Conservation (phyloP, 257 asterid genomes). For the Nicotiana knightiana region DNA sequence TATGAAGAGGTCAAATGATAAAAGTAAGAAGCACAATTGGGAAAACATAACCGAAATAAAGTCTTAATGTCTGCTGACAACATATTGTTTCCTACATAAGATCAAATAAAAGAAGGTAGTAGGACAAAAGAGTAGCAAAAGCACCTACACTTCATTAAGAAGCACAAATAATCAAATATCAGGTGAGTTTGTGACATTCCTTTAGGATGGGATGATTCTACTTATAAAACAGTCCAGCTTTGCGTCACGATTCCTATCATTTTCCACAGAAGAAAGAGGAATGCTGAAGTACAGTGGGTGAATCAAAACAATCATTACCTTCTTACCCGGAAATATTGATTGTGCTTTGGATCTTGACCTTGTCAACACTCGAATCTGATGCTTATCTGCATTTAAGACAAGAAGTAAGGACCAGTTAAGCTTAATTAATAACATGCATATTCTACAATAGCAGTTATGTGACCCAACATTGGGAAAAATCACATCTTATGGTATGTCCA, state of each 20-base stretch:
- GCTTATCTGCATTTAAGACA: conserved; percentile 51
- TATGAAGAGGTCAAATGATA: background rate
- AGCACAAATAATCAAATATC: background rate
- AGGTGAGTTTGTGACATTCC: background rate
- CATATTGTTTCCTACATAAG: background rate
- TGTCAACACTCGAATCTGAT: conserved; percentile 72
- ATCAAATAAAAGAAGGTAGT: background rate
- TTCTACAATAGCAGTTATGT: background rate
- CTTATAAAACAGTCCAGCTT: background rate
- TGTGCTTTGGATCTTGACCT: conserved; percentile 72
- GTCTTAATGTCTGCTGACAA: background rate
- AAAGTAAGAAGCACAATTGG: background rate
- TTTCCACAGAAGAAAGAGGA: background rate
- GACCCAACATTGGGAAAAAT: background rate
- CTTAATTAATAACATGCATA: background rate
- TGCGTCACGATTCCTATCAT: no score
- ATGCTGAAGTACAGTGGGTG: background rate
- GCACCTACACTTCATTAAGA: background rate
- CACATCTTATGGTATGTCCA: background rate
- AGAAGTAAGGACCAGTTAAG: background rate
- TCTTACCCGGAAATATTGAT: conserved; percentile 90
- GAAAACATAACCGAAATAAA: background rate
- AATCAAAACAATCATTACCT: conserved; percentile 58
- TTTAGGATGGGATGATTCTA: background rate
- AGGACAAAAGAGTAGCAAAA: background rate